phyloP scores from a whole-genome alignment of 129 eudicot genomes.

The Centaurea solstitialis region DNA sequence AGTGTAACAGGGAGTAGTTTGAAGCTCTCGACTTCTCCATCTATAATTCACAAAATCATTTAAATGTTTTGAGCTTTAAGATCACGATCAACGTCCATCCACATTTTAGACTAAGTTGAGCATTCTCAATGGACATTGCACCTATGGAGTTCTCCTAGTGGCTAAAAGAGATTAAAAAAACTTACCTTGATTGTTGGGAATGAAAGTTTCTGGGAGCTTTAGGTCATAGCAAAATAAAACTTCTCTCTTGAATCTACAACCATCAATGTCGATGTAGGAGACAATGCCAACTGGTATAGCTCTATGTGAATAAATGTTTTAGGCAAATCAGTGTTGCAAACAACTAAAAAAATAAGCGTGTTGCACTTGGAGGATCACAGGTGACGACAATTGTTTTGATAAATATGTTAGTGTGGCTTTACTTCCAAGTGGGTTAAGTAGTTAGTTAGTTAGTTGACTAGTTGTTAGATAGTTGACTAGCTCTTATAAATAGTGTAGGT shows the following conservation, averaged over 20 bases:
- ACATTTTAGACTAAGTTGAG: background rate
- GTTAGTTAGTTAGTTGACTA: too few relatives aligned
- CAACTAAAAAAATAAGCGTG: background rate
- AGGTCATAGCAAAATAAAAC: constrained; percentile 91
- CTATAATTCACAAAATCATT: constrained; percentile 39
- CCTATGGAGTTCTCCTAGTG: background rate
- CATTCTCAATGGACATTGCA: background rate
- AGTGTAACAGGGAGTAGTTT: constrained; percentile 52
- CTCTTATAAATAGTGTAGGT: too few relatives aligned
- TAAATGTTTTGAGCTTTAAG: background rate
- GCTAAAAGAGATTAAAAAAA: background rate
- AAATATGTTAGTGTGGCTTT: too few relatives aligned
- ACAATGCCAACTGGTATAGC: constrained; percentile 82
- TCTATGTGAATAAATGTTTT: constrained; percentile 28
- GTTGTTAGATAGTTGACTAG: too few relatives aligned
- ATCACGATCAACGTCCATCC: background rate
- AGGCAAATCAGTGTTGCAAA: background rate
- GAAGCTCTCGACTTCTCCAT: constrained; percentile 96
- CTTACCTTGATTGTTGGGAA: constrained; percentile 78
- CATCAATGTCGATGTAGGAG: constrained; percentile 80
- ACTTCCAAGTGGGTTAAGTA: too few relatives aligned
- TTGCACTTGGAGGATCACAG: background rate
- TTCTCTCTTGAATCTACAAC: constrained; percentile 85
- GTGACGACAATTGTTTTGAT: background rate
- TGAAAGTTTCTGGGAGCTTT: constrained; percentile 77